Evolutionary conservation across 805 yeast genomes (phyloP).

Genomic region (Tetrapisispora fleetii): DNA sequence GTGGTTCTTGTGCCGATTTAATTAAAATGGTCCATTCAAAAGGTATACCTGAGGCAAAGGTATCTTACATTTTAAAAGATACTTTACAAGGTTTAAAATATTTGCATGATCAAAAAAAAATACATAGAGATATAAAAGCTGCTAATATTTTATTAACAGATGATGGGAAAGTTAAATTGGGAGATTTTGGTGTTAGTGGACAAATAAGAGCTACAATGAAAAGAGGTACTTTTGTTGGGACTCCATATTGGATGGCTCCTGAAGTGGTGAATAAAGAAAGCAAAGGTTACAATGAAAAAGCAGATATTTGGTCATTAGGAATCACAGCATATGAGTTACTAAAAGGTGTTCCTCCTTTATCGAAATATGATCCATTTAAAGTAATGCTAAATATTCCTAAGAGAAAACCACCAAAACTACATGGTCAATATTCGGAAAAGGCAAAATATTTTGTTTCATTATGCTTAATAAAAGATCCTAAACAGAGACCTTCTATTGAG

Average conservation of each 20-base stretch:
- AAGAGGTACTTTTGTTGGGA: conserved; percentile 79
- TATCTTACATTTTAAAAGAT: conserved; percentile 52
- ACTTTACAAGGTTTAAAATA: conserved; percentile 65
- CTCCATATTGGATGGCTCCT: conserved; percentile 99
- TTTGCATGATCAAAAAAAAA: conserved; percentile 62
- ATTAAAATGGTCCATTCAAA: conserved; percentile 33
- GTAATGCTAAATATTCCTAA: conserved; percentile 44
- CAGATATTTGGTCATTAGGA: conserved; percentile 94
- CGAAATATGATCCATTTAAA: conserved; percentile 66
- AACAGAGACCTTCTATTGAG: conserved; percentile 50
- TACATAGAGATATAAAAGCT: conserved; percentile 85
- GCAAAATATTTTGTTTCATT: conserved; percentile 47
- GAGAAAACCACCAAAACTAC: conserved; percentile 24
- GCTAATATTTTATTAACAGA: conserved; percentile 76
- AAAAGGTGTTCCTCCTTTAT: conserved; percentile 72
- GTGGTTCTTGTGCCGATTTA: conserved; percentile 80
- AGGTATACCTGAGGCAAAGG: conserved; percentile 36
- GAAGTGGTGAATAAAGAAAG: conserved; percentile 53
- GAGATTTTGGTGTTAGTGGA: conserved; percentile 90
- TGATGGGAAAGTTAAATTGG: conserved; percentile 64
- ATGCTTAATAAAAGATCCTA: conserved; percentile 63
- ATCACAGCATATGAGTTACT: conserved; percentile 82
- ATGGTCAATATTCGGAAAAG: conserved; percentile 23
- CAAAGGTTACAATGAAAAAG: conserved; percentile 68
- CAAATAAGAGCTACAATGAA: conserved; percentile 60